A percentile compares a stretch with the other conserved stretches of the same genome.
These are phyloP conservation scores for Trichosanthes truncata DNA, from an alignment of 306 rosid species.

Conservation along the genomic window DNA sequence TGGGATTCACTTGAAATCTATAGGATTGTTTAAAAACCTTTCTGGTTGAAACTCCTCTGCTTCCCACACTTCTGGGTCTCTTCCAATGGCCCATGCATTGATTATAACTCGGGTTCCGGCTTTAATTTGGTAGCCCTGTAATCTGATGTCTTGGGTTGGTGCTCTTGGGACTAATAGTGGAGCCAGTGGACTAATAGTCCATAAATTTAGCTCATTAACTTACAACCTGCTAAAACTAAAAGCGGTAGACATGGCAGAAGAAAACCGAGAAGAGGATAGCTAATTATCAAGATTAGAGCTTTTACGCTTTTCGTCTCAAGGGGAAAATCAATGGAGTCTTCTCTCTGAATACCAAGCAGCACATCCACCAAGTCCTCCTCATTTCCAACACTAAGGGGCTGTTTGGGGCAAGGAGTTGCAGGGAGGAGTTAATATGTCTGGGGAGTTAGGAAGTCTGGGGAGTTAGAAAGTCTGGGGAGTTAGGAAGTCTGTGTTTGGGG, in stretches of 20 bases:
- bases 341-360: slow-evolving; percentile 28
- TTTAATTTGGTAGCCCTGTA: slow-evolving; percentile 10
- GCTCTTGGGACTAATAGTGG: slow-evolving; percentile 34
- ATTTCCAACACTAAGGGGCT: too few species aligned
- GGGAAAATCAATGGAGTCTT: slow-evolving; percentile 22
- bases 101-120: slow-evolving; percentile 4
- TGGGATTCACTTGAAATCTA: slow-evolving; percentile 31
- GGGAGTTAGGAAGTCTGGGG: too few species aligned
- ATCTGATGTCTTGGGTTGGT: slow-evolving; percentile 4
- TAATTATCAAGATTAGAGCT: background rate
- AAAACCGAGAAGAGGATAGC: too few species aligned
- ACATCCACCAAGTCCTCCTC: slow-evolving; percentile 40
- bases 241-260: too few species aligned
- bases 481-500: too few species aligned
- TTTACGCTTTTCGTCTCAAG: slow-evolving; percentile 13
- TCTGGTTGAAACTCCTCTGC: slow-evolving; percentile 29
- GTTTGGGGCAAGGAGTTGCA: too few species aligned
- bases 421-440: too few species aligned
- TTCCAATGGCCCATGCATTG: slow-evolving; percentile 33
- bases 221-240: too few species aligned
- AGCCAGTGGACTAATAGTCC: too few species aligned
- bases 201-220: too few species aligned
- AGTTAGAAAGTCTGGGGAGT: too few species aligned
- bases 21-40: slow-evolving; percentile 10
- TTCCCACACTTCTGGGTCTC: slow-evolving; percentile 26